phyloP scores from a whole-genome alignment of 805 yeast species.

The Lipomyces starkeyi region DNA sequence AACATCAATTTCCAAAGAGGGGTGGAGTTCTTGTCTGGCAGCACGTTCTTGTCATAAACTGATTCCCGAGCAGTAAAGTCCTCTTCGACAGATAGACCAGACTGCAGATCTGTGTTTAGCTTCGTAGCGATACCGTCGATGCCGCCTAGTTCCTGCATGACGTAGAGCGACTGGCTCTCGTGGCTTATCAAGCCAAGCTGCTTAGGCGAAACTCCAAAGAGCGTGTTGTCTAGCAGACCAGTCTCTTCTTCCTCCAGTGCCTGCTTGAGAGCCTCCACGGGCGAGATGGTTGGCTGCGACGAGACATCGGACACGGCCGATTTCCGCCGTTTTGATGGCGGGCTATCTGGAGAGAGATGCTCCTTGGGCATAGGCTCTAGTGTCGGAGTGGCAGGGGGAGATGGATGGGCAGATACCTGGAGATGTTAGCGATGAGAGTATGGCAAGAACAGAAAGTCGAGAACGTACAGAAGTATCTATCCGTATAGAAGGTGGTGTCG shows the following conservation, averaged over 20 bases:
- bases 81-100: constrained; percentile 44
- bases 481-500: constrained; percentile 30
- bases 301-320: constrained; percentile 20
- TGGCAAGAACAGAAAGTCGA: neutral
- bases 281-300: constrained; percentile 28
- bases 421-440: neutral
- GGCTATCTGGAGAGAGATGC: neutral
- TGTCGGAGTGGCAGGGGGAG: constrained; percentile 6
- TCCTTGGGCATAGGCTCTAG: neutral
- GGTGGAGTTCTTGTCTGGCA: constrained; percentile 77
- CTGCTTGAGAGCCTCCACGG: constrained; percentile 22
- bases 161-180: constrained; percentile 49
- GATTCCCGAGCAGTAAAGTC: constrained; percentile 46
- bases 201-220: constrained; percentile 37
- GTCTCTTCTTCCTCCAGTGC: constrained; percentile 24
- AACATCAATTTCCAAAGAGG: constrained; percentile 70
- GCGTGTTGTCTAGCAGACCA: constrained; percentile 24
- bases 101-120: constrained; percentile 44
- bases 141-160: constrained; percentile 50
- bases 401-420: constrained; percentile 8
- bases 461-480: constrained; percentile 31
- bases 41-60: constrained; percentile 69
- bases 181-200: constrained; percentile 40
- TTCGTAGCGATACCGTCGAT: constrained; percentile 42
- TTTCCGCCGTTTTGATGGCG: neutral